Base-by-base conservation (phyloP, 108 stramenopile species). In the Licmophora abbreviata region DNA sequence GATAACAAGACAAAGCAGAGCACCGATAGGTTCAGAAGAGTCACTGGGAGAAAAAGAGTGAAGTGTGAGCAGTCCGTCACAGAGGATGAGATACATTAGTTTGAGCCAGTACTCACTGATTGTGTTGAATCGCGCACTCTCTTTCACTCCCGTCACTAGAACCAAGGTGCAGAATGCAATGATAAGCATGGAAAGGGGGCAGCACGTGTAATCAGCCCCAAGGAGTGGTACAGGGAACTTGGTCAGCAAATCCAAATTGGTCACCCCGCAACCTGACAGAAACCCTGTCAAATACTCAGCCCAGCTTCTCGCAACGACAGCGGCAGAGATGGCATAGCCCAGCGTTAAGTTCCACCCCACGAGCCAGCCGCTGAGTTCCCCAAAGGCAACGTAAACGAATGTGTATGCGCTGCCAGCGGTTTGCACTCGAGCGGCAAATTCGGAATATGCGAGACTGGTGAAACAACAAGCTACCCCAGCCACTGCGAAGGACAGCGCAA, bases 331-430 rank as follows among this genome's bases (percentile, higher is more conserved):
- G 0, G 65, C 71, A 60, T 78, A 78, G 22, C 72, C 77, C 44
- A 78, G 33, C n/a, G 77, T 78, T 15, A 78, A 56, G 44, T 78
- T 78, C 72, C 72, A 73, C 2, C 77, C 77, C 0, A 73, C 63
- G 38, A 78, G 43, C 77, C 77, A 78, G 1, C 66, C 77, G 23
- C 61, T 53, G 1, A 78, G 31, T 51, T 78, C 72, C 20, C 77
- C 77, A 56, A 78, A 73, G 27, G 52, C 59, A 8, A 69, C 71
- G 42, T 74, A 74, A 27, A 69, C 68, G 49, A 71, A 79, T 32
- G 73, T 74, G 58, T 79, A 79, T 12, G 77, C 77, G 14, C 58
- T 61, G 17, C 77, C 77, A 3, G 77, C 73, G 40, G 71, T 33
- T 10, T 69, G 73, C 4, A 74, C 65, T 24, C 69, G 56, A 15